Evolutionary conservation across 2,329 filamentous ascomycete species (phyloP), one percentile per base, ranked within the genome.

Genomic region (Lizonia empirigonia): DNA sequence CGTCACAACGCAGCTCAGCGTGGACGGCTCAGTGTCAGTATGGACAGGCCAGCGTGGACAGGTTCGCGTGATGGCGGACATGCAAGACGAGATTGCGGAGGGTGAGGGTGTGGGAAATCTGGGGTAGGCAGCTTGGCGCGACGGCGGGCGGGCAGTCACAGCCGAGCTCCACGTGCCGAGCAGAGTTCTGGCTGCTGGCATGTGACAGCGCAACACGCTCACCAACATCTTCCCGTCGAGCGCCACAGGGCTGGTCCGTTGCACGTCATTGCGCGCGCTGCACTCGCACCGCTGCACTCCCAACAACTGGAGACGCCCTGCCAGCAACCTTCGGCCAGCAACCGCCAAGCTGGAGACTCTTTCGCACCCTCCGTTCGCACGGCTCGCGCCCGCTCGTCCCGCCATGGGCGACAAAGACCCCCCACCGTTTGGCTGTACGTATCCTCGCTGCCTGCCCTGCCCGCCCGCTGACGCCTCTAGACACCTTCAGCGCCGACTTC

Each of bases 391-490:
- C 44, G 46, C 56, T 54, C 62, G 52, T 33, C 40, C 57, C 54
- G 60, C 59, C 63, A 72, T 72, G 70, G 62, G 65, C 60, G 60
- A 67, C 47, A 67, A 68, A 41, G 67, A 68, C 37, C 59, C 67
- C 33, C 55, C 59, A 56, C 70, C 69, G 12, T 73, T 73, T 60
- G 70, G 70, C 56, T 72, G 68, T 69, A 65, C 20, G 23, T 46
- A 3, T n/a, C n/a, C n/a, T n/a, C n/a, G n/a, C 32, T 29, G 23
- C 10, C 24, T 27, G 12, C 22, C 26, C 27, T 20, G 20, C 20
- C 36, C 20, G 19, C 10, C 27, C n/a, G 22, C 56, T 64, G 46
- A 62, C 50, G 33, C 26, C 18, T 4, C 12, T 53, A 70, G 68
- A 71, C 49, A 68, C 63, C 35, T 70, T 71, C 50, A 42, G 52